These are phyloP conservation scores for Calonectria pauciramosa DNA, from an alignment of 2,329 filamentous ascomycete genomes.

Conservation along the genomic window DNA sequence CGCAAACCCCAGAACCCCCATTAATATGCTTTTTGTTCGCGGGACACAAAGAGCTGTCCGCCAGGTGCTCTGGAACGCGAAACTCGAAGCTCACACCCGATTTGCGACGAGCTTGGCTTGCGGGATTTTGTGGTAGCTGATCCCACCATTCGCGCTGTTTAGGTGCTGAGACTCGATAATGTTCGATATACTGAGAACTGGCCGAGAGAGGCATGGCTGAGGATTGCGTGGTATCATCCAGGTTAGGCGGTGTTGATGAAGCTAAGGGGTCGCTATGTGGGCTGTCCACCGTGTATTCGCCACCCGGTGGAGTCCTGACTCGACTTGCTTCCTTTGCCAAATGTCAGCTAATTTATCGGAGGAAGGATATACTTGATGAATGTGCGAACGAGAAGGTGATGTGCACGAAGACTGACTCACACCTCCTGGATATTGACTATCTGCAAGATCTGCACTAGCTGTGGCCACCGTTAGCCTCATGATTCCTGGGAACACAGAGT, in stretches of 20 bases:
- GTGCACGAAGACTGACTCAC: conserved; percentile 43
- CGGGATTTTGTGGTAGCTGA: conserved; percentile 40
- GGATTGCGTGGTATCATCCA: conserved; percentile 7
- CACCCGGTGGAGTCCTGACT: conserved; percentile 61
- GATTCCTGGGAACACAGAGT: not conserved
- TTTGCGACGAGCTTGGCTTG: conserved; percentile 36
- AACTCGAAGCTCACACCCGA: conserved; percentile 57
- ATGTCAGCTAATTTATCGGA: conserved; percentile 20
- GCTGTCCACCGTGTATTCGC: conserved; percentile 54
- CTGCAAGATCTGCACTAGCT: conserved; percentile 26
- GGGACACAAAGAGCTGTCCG: conserved; percentile 66
- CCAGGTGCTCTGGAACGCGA: conserved; percentile 64
- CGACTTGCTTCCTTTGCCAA: conserved; percentile 61
- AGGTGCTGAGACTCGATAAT: conserved; percentile 39
- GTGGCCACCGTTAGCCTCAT: conserved; percentile 18
- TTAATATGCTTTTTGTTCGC: conserved; percentile 59
- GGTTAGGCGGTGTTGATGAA: conserved; percentile 51
- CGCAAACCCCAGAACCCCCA: conserved; percentile 63
- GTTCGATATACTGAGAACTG: conserved; percentile 35
- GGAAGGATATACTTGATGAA: too few species aligned
- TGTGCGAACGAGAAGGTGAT: not conserved
- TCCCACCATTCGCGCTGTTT: conserved; percentile 55
- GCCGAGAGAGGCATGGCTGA: conserved; percentile 11
- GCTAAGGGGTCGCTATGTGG: conserved; percentile 60
- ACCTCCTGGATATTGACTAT: conserved; percentile 51